A percentile compares a stretch with the other conserved stretches of the same genome.
Evolutionary conservation across 2,329 filamentous ascomycete genomes (phyloP).

Genomic region (Clonostachys byssicola): DNA sequence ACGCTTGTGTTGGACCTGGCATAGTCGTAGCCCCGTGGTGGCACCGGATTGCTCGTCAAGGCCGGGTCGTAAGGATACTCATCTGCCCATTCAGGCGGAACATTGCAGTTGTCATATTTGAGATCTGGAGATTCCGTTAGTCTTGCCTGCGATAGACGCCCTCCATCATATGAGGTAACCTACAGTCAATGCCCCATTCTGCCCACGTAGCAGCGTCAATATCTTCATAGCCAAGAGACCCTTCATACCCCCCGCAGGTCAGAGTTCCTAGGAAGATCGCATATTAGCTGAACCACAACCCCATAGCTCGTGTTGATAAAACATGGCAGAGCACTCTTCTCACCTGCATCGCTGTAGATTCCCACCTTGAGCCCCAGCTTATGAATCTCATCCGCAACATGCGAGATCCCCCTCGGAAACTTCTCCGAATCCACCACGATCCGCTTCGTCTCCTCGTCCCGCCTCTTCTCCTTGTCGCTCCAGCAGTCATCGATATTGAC

Average conservation of each 20-base stretch:
- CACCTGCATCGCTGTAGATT: slow-evolving; percentile 56
- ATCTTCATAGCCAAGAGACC: slow-evolving; percentile 49
- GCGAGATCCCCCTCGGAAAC: slow-evolving; percentile 56
- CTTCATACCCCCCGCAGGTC: slow-evolving; percentile 25
- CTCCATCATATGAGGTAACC: slow-evolving; percentile 7
- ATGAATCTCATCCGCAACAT: slow-evolving; percentile 49
- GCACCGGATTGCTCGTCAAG: slow-evolving; percentile 15
- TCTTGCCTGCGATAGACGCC: slow-evolving; percentile 2
- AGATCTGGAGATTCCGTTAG: slow-evolving; percentile 8
- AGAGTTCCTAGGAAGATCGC: slow-evolving; percentile 6
- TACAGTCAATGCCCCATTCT: slow-evolving; percentile 53
- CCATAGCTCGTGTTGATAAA: slow-evolving; percentile 4
- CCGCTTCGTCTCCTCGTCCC: slow-evolving; percentile 31
- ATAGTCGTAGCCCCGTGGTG: slow-evolving; percentile 13
- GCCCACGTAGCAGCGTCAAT: slow-evolving; percentile 55
- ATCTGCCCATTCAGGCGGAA: slow-evolving; percentile 29
- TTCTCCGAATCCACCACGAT: slow-evolving; percentile 40
- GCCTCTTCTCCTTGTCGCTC: slow-evolving; percentile 31
- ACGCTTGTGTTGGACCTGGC: slow-evolving; percentile 20
- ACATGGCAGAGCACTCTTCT: background rate
- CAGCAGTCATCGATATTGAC: slow-evolving; percentile 63
- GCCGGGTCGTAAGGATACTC: slow-evolving; percentile 19
- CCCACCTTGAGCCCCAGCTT: slow-evolving; percentile 55
- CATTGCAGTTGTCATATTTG: slow-evolving; percentile 43
- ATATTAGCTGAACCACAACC: background rate